Evolutionary conservation across 164 flowering plant genomes (phyloP).

Genomic region (Macadamia tetraphylla): DNA sequence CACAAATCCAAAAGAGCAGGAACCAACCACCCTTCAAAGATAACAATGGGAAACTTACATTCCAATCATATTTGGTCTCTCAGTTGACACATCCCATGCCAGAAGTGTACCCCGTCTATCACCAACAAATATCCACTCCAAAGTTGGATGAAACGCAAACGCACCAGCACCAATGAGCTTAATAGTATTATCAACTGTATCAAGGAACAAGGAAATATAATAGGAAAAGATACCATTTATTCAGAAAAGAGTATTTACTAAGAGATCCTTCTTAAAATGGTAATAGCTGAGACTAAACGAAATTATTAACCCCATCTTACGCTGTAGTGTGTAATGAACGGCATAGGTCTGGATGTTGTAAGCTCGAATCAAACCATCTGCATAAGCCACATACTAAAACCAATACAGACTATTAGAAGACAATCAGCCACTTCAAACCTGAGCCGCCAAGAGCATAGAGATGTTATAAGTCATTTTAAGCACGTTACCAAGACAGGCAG

Average conservation of each 20-base stretch:
- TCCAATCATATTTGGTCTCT: constrained; percentile 96
- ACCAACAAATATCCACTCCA: constrained; percentile 98
- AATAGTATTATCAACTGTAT: constrained; percentile 87
- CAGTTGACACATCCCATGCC: constrained; percentile 99
- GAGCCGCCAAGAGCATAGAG: not conserved
- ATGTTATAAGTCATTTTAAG: not conserved
- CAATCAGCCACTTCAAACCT: not conserved
- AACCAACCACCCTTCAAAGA: not conserved
- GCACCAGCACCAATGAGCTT: constrained; percentile 95
- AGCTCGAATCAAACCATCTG: constrained; percentile 93
- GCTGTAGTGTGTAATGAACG: constrained; percentile 87
- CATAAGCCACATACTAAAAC: constrained; percentile 93
- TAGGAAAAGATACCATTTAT: not conserved
- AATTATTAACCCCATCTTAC: constrained; percentile 41
- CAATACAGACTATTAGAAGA: constrained; percentile 8
- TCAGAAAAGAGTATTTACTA: not conserved
- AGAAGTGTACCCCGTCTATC: constrained; percentile 94
- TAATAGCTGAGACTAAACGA: not conserved
- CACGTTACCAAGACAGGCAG: constrained; percentile 79
- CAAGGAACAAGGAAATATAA: constrained; percentile 7
- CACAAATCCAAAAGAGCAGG: not conserved
- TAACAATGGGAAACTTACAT: constrained; percentile 50
- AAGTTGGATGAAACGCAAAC: constrained; percentile 89
- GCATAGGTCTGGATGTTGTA: constrained; percentile 95
- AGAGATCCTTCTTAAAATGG: not conserved